Percentiles rank a stretch among this genome's conserved stretches.
phyloP scores from a whole-genome alignment of 2,329 filamentous ascomycete genomes.

The Phialocephala sp. region DNA sequence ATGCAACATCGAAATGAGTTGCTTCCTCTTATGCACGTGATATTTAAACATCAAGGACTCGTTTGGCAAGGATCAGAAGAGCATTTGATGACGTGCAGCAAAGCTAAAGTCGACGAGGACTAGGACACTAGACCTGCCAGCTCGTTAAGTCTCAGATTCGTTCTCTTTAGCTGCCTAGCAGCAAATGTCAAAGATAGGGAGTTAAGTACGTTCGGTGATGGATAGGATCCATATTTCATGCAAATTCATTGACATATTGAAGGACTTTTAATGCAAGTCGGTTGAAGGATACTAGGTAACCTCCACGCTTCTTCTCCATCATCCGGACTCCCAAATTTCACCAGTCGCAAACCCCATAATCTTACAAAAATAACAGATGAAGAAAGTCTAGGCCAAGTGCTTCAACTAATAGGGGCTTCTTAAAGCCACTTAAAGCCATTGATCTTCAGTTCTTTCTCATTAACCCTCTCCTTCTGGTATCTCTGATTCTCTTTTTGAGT shows the following conservation, averaged over 20 bases:
- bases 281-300: background rate
- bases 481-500: background rate
- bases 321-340: background rate
- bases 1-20: too few relatives aligned
- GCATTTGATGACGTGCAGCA: too few relatives aligned
- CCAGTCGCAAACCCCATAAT: background rate
- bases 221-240: background rate
- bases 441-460: constrained; percentile 6
- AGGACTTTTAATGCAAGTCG: constrained; percentile 2
- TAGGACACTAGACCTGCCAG: too few relatives aligned
- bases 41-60: too few relatives aligned
- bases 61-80: too few relatives aligned
- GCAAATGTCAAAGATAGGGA: background rate
- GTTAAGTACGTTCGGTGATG: background rate
- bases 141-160: too few relatives aligned
- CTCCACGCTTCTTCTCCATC: background rate
- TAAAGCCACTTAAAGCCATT: background rate
- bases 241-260: background rate
- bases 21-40: too few relatives aligned
- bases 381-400: background rate
- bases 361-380: constrained; percentile 2
- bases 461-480: background rate
- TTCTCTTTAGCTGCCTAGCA: background rate
- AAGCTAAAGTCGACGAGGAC: too few relatives aligned
- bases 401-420: background rate